These are phyloP conservation scores for Smittium mucronatum DNA, from an alignment of 371 early-diverging fungal genomes.

Conservation along the genomic window DNA sequence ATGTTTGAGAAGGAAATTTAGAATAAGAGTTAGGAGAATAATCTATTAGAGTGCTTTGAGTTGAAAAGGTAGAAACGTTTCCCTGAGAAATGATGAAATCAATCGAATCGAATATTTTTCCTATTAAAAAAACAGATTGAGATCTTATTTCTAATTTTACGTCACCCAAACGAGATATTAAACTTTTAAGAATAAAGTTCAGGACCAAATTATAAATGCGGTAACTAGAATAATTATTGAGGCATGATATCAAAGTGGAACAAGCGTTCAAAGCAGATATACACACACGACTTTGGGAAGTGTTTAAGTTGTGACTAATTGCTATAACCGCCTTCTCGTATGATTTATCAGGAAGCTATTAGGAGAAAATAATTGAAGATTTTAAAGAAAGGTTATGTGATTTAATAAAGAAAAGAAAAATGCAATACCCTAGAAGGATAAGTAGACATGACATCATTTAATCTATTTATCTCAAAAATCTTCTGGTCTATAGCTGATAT, in stretches of 20 bases:
- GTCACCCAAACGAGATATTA: constrained; percentile 30
- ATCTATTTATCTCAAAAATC: neutral
- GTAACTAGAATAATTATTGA: neutral
- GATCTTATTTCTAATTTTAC: constrained; percentile 30
- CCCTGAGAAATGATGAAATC: neutral
- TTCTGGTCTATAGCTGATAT: neutral
- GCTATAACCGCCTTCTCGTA: neutral
- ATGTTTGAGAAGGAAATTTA: neutral
- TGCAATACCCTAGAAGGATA: neutral
- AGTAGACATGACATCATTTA: neutral
- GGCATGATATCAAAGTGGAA: neutral
- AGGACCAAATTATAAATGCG: constrained; percentile 15
- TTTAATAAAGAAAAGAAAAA: neutral
- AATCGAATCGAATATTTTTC: constrained; percentile 23
- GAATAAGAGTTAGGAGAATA: constrained; percentile 1
- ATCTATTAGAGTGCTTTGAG: neutral
- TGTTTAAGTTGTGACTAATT: neutral
- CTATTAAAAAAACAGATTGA: constrained; percentile 21
- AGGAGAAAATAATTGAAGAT: neutral
- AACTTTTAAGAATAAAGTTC: constrained; percentile 23
- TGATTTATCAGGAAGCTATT: neutral
- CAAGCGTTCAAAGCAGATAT: neutral
- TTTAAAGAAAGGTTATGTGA: neutral
- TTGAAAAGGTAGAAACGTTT: too few species aligned
- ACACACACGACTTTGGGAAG: constrained; percentile 8